Base-by-base conservation (phyloP, 345 rosid species). In the Heritiera littoralis region DNA sequence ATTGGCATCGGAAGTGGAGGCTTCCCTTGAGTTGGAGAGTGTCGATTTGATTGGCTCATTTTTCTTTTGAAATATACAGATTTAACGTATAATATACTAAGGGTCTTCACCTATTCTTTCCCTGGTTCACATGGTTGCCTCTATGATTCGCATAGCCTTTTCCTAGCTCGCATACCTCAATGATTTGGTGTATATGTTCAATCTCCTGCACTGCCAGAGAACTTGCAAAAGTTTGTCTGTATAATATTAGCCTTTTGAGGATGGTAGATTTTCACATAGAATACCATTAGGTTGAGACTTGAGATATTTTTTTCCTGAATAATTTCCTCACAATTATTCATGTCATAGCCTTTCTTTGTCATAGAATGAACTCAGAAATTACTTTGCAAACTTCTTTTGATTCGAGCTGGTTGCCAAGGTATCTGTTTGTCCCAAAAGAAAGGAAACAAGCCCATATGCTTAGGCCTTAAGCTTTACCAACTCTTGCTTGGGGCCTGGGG, bases 1-100 rank as follows among this genome's bases (percentile, higher is more conserved):
- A 90, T 80, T 93, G 99, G 97, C 98, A 96, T 69, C 87, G 86
- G 79, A 96, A 88, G 83, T 96, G 99, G 99, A 88, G 85, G 73
- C 89, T 93, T 67, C 98, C 98, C 78, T 75, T 77, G 18, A 80
- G 76, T 43, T 74, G 80, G 87, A 86, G 84, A 41, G 76, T 45
- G 55, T 72, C 58, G 56, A 83, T 71, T 67, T 81, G 61, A 87
- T 48, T 52, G 6, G 61, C 66, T 70, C 66, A 66, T 56, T 77
- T 74, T 55, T 38, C 28, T 30, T 76, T n/a, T 9, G 23, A 38
- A n/a, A 49, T 12, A 56, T 40, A 23, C 32, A 46, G 45, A 49
- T 77, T 67, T 69, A 72, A 52, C 79, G 80, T 83, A 79, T 72
- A 73, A 75, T 77, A 81, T 72, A 63, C 49, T n/a, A 82, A 80